These are phyloP conservation scores for Helicostylum pulchrum DNA, from an alignment of 192 early-diverging fungal species.

Conservation along the genomic window DNA sequence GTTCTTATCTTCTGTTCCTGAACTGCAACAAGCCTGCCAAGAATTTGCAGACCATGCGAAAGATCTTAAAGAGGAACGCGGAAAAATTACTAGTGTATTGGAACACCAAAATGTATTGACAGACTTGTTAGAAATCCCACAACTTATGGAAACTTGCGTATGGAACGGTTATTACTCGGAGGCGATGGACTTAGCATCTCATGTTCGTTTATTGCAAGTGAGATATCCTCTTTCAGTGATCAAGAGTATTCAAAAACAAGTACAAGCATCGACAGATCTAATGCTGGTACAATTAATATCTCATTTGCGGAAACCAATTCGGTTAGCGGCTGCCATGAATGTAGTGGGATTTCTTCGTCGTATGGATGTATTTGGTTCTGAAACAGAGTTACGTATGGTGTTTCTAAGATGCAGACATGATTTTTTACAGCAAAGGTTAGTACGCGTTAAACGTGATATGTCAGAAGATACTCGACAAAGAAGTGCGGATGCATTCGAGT, in stretches of 20 bases:
- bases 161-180: slow-evolving; percentile 80
- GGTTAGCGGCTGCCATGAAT: slow-evolving; percentile 70
- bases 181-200: slow-evolving; percentile 73
- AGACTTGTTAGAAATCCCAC: slow-evolving; percentile 75
- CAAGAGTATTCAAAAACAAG: slow-evolving; percentile 57
- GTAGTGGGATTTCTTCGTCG: slow-evolving; percentile 76
- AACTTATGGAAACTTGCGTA: slow-evolving; percentile 78
- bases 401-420: slow-evolving; percentile 71
- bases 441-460: slow-evolving; percentile 35
- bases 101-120: slow-evolving; percentile 55
- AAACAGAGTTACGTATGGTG: slow-evolving; percentile 66
- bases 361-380: slow-evolving; percentile 59
- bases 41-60: slow-evolving; percentile 37
- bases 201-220: slow-evolving; percentile 56
- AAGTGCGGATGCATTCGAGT: slow-evolving; percentile 50
- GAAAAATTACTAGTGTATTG: slow-evolving; percentile 47
- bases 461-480: slow-evolving; percentile 10
- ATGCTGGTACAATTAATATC: slow-evolving; percentile 73
- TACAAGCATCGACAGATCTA: slow-evolving; percentile 52
- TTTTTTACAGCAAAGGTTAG: slow-evolving; percentile 54
- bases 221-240: slow-evolving; percentile 58
- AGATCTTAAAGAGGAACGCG: slow-evolving; percentile 23
- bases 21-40: slow-evolving; percentile 43
- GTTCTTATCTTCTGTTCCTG: slow-evolving; percentile 46
- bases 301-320: slow-evolving; percentile 66